phyloP scores from a whole-genome alignment of 1,284 basidiomycete species.

The Austroboletus niveus region DNA sequence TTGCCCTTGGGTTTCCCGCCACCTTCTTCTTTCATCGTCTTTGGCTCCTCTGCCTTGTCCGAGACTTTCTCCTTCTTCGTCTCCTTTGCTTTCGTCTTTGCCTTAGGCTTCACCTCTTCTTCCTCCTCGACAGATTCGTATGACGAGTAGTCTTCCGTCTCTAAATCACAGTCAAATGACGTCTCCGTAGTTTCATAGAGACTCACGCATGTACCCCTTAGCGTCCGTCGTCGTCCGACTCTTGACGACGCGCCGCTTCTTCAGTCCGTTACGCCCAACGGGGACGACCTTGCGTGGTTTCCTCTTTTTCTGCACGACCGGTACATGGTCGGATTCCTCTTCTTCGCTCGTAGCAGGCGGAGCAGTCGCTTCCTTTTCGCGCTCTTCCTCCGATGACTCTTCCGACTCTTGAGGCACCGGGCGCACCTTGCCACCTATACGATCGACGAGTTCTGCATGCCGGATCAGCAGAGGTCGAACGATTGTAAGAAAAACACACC shows the following conservation, averaged over 20 bases:
- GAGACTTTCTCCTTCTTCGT: slow-evolving; percentile 34
- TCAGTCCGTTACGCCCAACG: slow-evolving; percentile 68
- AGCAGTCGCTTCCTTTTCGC: slow-evolving; percentile 7
- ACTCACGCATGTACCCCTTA: slow-evolving; percentile 71
- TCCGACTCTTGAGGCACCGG: slow-evolving; percentile 19
- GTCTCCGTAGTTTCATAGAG: too few species aligned
- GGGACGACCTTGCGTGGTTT: slow-evolving; percentile 63
- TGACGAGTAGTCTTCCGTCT: slow-evolving; percentile 72
- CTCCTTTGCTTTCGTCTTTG: slow-evolving; percentile 15
- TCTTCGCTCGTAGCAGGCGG: slow-evolving; percentile 29
- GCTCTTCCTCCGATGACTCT: slow-evolving; percentile 23
- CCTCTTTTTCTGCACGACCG: slow-evolving; percentile 45
- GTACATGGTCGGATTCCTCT: slow-evolving; percentile 31
- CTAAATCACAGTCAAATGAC: slow-evolving; percentile 34
- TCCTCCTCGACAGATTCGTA: slow-evolving; percentile 75
- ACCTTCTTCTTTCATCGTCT: slow-evolving; percentile 13
- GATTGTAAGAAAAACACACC: slow-evolving; percentile 39
- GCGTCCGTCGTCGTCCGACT: slow-evolving; percentile 53
- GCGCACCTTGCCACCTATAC: slow-evolving; percentile 21
- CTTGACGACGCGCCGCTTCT: slow-evolving; percentile 64
- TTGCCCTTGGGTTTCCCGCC: slow-evolving; percentile 18
- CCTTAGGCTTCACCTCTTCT: slow-evolving; percentile 31
- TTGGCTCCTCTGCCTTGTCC: slow-evolving; percentile 28
- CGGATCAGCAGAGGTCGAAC: neutral
- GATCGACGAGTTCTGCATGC: slow-evolving; percentile 46